Evolutionary conservation across 176 grass and related monocot genomes (phyloP).

Genomic region (Luzula sylvatica): DNA sequence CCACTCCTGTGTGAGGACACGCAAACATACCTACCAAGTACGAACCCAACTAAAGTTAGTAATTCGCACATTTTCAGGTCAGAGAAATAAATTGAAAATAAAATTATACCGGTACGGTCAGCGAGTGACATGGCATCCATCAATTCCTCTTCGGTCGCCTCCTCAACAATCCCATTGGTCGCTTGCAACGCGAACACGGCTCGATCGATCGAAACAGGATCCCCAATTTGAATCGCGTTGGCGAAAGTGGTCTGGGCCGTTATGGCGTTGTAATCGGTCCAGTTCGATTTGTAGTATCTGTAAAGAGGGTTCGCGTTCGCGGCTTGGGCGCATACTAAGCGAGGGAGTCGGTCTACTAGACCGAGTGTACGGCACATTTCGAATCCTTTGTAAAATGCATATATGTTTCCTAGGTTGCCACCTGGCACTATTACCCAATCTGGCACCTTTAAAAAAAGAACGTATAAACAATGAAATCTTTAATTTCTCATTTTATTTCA

Average conservation of each 20-base stretch:
- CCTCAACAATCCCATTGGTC: conserved; percentile 71
- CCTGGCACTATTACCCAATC: conserved; percentile 89
- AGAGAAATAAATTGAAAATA: conserved; percentile 20
- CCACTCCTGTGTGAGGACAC: conserved; percentile 87
- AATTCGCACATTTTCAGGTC: too few relatives aligned
- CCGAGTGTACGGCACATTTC: conserved; percentile 87
- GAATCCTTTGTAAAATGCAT: conserved; percentile 95
- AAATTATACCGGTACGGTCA: conserved; percentile 86
- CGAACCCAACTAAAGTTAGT: too few relatives aligned
- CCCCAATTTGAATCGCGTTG: conserved; percentile 76
- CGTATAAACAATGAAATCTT: too few relatives aligned
- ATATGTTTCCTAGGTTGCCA: conserved; percentile 89
- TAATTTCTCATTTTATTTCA: too few relatives aligned
- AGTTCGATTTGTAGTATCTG: conserved; percentile 71
- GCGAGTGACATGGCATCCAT: conserved; percentile 96
- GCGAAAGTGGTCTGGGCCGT: conserved; percentile 60
- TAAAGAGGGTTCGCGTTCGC: conserved; percentile 79
- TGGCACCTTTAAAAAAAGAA: conserved; percentile 30
- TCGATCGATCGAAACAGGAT: conserved; percentile 66
- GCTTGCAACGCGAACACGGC: conserved; percentile 55
- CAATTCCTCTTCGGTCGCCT: conserved; percentile 85
- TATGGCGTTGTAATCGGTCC: conserved; percentile 59
- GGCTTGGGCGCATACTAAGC: conserved; percentile 76
- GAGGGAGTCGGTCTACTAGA: conserved; percentile 59
- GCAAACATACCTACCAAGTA: conserved; percentile 73